phyloP scores from a whole-genome alignment of 768 basidiomycete genomes.

The Polyporus arcularius region DNA sequence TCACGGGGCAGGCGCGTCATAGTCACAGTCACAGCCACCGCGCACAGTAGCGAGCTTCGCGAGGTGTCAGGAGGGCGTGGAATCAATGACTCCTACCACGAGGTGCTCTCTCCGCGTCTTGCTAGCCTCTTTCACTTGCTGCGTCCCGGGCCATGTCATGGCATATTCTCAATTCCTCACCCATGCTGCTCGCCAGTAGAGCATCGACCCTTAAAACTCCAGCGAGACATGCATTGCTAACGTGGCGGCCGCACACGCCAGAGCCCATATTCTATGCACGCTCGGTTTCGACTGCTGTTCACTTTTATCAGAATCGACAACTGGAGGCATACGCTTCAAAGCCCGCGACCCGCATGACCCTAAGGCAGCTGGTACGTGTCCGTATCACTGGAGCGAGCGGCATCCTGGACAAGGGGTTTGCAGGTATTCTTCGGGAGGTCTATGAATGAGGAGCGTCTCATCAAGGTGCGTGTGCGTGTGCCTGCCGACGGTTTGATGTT shows the following conservation, averaged over 20 bases:
- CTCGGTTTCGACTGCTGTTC: constrained; percentile 23
- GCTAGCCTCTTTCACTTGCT: background rate
- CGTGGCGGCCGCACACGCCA: background rate
- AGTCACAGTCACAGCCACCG: constrained; percentile 8
- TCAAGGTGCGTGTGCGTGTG: constrained; percentile 52
- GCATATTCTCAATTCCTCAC: constrained; percentile 2
- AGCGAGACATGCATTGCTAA: background rate
- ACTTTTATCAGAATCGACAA: constrained; percentile 83
- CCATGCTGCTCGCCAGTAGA: constrained; percentile 3
- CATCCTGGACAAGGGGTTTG: background rate
- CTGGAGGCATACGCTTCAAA: constrained; percentile 79
- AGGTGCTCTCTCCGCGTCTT: background rate
- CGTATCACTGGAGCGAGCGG: background rate
- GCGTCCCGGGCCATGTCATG: constrained; percentile 12
- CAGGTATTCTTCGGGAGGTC: constrained; percentile 87
- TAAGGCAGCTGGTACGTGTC: constrained; percentile 71
- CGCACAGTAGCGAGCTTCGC: background rate
- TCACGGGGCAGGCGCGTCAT: too few species aligned
- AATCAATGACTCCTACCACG: constrained; percentile 15
- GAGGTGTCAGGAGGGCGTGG: background rate
- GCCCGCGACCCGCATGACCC: constrained; percentile 68
- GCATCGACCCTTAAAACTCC: background rate
- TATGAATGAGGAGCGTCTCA: constrained; percentile 75
- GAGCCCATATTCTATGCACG: background rate
- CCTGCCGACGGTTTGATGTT: background rate